Evolutionary conservation across 2,329 filamentous ascomycete species (phyloP), one percentile per base, ranked within the genome.

Genomic region (Thelonectria blattea): DNA sequence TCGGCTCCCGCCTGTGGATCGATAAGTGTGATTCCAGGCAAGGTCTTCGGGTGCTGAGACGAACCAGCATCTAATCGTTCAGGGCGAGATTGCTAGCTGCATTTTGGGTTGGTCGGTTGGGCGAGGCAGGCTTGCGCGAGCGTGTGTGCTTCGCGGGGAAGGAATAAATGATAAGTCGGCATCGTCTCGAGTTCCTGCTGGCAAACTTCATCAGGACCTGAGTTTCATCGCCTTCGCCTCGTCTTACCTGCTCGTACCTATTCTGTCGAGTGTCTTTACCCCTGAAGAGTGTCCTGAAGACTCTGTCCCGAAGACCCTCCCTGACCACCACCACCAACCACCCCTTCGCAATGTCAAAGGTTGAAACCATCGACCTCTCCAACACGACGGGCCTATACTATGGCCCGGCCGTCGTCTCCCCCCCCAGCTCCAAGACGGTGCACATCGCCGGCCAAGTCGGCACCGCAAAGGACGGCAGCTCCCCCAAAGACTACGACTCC

Each of bases 381-480:
- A 64, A 63, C 59, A 66, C 64, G 9, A 34, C 52, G 20, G 20
- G 49, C 22, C 52, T 58, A 30, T 66, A 64, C 56, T 55, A 56
- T 45, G 62, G 49, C n/a, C 56, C 62, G 14, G 64, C 64, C n/a
- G 58, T 59, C 9, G 47, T 65, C 5, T 39, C 52, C 11, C 55
- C 54, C 20, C 42, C 32, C 12, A 59, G 62, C 30, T 7, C 39
- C 39, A 50, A 45, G 43, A 39, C 68, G 4, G 50, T 75, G 10
- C 73, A 76, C 48, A 61, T 77, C n/a, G 67, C 76, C 1, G 78
- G 77, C 3, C 76, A 79, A 58, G 62, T 70, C 4, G 76, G 76
- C n/a, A 68, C 58, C 34, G 66, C 70, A 49, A 70, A 71, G 41
- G 62, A 73, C 17, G 74, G 75, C 14, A 32, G 52, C 3, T 69